Evolutionary conservation across 2,329 filamentous ascomycete genomes (phyloP).

Genomic region (Fusarium denticulatum): DNA sequence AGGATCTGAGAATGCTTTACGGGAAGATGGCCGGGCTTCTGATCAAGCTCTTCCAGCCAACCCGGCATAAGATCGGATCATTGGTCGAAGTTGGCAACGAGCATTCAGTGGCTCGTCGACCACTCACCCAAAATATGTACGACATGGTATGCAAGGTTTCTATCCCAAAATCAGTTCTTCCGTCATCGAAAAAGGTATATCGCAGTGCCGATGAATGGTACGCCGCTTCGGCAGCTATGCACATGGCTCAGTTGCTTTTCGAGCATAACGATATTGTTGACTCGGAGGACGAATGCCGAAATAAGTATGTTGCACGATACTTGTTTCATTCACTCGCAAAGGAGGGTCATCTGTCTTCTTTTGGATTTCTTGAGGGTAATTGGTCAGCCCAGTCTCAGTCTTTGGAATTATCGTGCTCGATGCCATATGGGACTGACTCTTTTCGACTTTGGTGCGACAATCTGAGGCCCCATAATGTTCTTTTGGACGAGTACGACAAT

Average conservation of each 20-base stretch:
- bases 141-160: slow-evolving; percentile 44
- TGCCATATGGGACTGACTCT: not conserved
- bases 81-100: slow-evolving; percentile 41
- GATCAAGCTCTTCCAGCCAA: slow-evolving; percentile 49
- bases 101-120: slow-evolving; percentile 46
- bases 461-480: slow-evolving; percentile 32
- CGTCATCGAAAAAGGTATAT: slow-evolving; percentile 28
- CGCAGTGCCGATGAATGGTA: slow-evolving; percentile 51
- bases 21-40: slow-evolving; percentile 30
- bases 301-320: slow-evolving; percentile 55
- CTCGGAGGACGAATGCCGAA: slow-evolving; percentile 52
- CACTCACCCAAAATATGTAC: slow-evolving; percentile 55
- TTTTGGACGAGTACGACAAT: not conserved
- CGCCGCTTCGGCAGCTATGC: slow-evolving; percentile 50
- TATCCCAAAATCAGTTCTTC: not conserved
- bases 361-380: slow-evolving; percentile 44
- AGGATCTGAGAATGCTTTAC: not conserved
- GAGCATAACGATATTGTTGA: slow-evolving; percentile 53
- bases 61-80: slow-evolving; percentile 52
- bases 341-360: slow-evolving; percentile 39
- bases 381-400: slow-evolving; percentile 44
- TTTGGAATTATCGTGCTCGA: not conserved
- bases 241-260: slow-evolving; percentile 52
- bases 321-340: slow-evolving; percentile 51
- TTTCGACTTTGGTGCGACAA: slow-evolving; percentile 49